Base-by-base conservation (phyloP, 2,329 filamentous ascomycete species). In the Xenosphaeropsis pyriputrescens region DNA sequence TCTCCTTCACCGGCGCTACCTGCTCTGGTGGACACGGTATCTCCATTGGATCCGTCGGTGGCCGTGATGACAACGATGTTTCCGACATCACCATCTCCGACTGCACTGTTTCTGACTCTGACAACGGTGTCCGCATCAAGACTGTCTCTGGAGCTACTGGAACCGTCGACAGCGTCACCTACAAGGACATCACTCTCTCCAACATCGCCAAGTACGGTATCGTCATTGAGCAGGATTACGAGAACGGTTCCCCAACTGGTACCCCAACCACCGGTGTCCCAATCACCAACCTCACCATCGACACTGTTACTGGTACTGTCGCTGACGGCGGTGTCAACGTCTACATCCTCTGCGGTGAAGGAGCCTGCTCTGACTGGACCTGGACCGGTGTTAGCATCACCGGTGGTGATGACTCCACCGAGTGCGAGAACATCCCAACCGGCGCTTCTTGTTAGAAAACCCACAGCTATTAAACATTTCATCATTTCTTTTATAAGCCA, bases 121-220 rank as follows among this genome's bases (percentile, higher is more conserved):
- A 63, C 36, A 72, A 74, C 51, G 72, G 69, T 39, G 59, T 73
- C 36, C 70, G 71, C 41, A 65, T 76, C 57, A 77, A 77, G 60
- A 70, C 67, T 9, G 62, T 68, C 18, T 63, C 56, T 32, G 63
- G 57, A 37, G 62, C 61, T 4, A 72, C 65, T 0, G 72, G 72
- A 33, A 57, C 57, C 6, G 67, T 77, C 40, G 57, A 51, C 29
- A 61, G 60, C 38, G 57, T 76, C 22, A 71, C 64, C 2, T 76
- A 72, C 58, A 58, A 56, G 31, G 57, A 60, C 43, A 74, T 75
- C 52, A 61, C 57, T 2, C 57, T 75, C 2, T 60, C 56, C 31
- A 52, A 55, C 32, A 72, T 73, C 47, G 52, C 63, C 37, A 56
- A 64, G 16, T 72, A 74, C 49, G 70, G 66, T 33, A 65, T 76